Percentiles rank a stretch among this genome's conserved stretches.
Conservation (phyloP, 257 asterid genomes). For the Salvia miltiorrhiza region DNA sequence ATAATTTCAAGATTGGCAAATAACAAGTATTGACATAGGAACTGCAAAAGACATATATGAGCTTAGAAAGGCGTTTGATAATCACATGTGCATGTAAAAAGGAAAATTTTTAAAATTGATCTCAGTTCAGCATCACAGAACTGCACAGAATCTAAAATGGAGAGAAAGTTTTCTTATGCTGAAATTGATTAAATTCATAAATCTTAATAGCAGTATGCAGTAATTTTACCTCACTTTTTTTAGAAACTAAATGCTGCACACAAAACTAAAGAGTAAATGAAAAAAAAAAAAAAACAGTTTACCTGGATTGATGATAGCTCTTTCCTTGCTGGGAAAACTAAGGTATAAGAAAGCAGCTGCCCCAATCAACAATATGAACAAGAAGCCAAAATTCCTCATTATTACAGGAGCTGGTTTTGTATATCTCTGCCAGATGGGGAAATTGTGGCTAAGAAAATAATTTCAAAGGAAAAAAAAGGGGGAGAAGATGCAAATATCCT, state of each 20-base stretch:
- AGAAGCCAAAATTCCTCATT: slow-evolving; percentile 52
- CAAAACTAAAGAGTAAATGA: not conserved
- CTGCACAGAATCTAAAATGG: too few species aligned
- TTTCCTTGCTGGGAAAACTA: slow-evolving; percentile 26
- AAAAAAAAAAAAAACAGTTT: not conserved
- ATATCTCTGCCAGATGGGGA: not conserved
- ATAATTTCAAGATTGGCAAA: not conserved
- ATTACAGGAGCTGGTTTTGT: not conserved
- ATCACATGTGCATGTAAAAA: too few species aligned
- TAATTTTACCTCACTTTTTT: not conserved
- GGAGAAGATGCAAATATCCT: not conserved
- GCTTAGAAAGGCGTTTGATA: too few species aligned
- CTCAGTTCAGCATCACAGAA: too few species aligned
- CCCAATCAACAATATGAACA: slow-evolving; percentile 29
- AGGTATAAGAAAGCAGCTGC: slow-evolving; percentile 30
- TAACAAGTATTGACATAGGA: not conserved
- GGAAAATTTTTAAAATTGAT: too few species aligned
- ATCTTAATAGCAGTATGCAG: not conserved
- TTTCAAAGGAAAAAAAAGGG: not conserved
- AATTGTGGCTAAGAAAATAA: not conserved
- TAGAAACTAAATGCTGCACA: not conserved
- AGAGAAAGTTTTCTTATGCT: too few species aligned
- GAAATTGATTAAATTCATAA: not conserved
- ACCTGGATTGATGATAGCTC: slow-evolving; percentile 35
- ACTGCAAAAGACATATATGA: too few species aligned